phyloP scores from a whole-genome alignment of 1,284 basidiomycete species.

The Exsudoporus floridanus region DNA sequence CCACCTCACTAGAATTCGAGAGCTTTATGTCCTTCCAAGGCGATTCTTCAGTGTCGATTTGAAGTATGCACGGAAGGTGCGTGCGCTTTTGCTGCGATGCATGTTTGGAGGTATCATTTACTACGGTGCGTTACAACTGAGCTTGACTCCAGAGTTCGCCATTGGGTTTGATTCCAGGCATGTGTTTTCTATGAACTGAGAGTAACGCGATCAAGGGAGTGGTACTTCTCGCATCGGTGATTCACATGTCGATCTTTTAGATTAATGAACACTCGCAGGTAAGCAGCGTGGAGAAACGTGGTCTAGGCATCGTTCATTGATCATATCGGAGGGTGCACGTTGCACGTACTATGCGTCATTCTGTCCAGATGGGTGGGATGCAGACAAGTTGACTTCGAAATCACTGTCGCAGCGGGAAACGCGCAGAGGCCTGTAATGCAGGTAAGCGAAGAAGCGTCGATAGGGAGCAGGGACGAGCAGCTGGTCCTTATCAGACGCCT shows the following conservation, averaged over 20 bases:
- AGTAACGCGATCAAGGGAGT: not conserved
- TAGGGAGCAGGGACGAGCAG: not conserved
- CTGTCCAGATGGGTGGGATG: not conserved
- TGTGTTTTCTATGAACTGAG: not conserved
- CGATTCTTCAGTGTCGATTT: not conserved
- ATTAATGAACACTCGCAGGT: not conserved
- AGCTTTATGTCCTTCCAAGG: not conserved
- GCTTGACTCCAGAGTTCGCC: not conserved
- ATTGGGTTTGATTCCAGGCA: not conserved
- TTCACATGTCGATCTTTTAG: not conserved
- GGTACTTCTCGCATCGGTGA: not conserved
- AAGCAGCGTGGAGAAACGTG: not conserved
- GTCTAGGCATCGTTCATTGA: not conserved
- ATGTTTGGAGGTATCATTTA: not conserved
- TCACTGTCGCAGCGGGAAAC: not conserved
- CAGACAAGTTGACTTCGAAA: not conserved
- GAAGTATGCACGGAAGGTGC: not conserved
- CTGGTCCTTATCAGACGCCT: slow-evolving; percentile 2
- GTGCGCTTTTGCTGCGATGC: not conserved
- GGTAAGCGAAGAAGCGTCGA: slow-evolving; percentile 8
- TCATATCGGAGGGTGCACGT: not conserved
- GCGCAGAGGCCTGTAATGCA: not conserved
- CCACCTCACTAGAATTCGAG: not conserved
- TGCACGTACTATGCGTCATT: not conserved
- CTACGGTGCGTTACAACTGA: too few relatives aligned